Evolutionary conservation across 768 basidiomycete species (phyloP).

Genomic region (Xerocomellus intermedius): DNA sequence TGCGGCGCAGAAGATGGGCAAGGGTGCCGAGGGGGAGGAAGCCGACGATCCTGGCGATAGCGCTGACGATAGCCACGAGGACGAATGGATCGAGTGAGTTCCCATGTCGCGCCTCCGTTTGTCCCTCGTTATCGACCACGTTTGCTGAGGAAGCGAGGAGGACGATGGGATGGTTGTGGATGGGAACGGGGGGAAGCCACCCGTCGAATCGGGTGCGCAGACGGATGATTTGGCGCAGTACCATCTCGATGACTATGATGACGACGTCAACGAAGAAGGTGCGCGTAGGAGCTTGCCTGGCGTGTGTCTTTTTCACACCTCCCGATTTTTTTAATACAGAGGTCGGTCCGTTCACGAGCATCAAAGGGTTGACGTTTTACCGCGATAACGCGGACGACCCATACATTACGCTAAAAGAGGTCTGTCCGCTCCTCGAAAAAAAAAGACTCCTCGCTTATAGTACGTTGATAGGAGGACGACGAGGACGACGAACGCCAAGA

Average conservation of each 20-base stretch:
- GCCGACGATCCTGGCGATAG: conserved; percentile 55
- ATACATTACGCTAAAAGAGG: conserved; percentile 94
- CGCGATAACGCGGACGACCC: conserved; percentile 92
- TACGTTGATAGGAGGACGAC: conserved; percentile 41
- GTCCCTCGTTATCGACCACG: conserved; percentile 13
- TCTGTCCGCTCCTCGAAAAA: conserved; percentile 33
- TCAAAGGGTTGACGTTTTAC: conserved; percentile 93
- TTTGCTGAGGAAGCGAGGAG: conserved; percentile 40
- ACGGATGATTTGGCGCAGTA: conserved; percentile 80
- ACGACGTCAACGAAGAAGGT: conserved; percentile 55
- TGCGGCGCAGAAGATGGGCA: conserved; percentile 69
- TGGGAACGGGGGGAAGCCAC: conserved; percentile 31
- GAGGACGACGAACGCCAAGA: conserved; percentile 76
- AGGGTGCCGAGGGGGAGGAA: conserved; percentile 62
- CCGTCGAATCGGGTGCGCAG: conserved; percentile 33
- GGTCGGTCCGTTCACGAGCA: conserved; percentile 86
- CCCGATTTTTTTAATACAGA: conserved; percentile 34
- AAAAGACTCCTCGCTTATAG: not conserved
- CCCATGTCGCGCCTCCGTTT: conserved; percentile 4
- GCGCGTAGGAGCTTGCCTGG: not conserved
- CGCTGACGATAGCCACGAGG: conserved; percentile 41
- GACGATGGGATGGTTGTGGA: conserved; percentile 66
- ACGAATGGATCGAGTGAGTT: conserved; percentile 88
- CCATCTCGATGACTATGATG: conserved; percentile 89
- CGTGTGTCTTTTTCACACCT: not conserved